A percentile compares a stretch with the other conserved stretches of the same genome.
phyloP scores from a whole-genome alignment of 306 rosid species.

The Acacia melanoxylon region DNA sequence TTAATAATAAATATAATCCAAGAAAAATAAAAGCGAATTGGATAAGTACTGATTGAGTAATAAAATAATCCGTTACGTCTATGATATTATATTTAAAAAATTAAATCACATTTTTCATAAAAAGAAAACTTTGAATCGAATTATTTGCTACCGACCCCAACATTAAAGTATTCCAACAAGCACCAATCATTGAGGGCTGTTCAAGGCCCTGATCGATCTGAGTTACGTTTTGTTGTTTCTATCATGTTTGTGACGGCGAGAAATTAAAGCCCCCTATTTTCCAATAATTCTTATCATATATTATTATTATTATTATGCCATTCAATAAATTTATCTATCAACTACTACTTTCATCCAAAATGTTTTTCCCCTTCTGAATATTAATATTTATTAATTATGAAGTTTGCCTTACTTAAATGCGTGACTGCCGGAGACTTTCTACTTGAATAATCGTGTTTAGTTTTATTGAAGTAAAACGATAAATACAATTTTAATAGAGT shows the following conservation, averaged over 20 bases:
- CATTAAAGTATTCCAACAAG: background rate
- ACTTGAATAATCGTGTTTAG: background rate
- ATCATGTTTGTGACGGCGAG: too few relatives aligned
- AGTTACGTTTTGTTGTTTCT: background rate
- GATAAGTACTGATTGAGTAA: background rate
- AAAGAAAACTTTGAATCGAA: too few relatives aligned
- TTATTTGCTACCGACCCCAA: background rate
- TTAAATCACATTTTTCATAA: background rate
- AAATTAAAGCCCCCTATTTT: too few relatives aligned
- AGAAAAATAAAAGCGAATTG: too few relatives aligned
- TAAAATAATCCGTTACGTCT: background rate
- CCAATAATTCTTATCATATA: too few relatives aligned
- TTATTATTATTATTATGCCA: background rate
- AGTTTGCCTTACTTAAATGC: background rate
- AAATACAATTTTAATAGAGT: background rate
- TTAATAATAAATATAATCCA: too few relatives aligned
- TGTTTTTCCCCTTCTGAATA: background rate
- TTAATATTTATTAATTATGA: background rate
- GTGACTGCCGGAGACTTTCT: background rate
- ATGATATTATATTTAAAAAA: background rate
- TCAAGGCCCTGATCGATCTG: too few relatives aligned
- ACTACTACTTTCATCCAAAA: background rate
- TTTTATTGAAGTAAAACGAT: background rate
- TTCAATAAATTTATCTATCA: background rate
- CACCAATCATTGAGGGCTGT: background rate